Percentiles rank a stretch among this genome's conserved stretches.
These are phyloP conservation scores for Pseudoneurospora amorphoporcata DNA, from an alignment of 495 filamentous ascomycete species.

Conservation along the genomic window DNA sequence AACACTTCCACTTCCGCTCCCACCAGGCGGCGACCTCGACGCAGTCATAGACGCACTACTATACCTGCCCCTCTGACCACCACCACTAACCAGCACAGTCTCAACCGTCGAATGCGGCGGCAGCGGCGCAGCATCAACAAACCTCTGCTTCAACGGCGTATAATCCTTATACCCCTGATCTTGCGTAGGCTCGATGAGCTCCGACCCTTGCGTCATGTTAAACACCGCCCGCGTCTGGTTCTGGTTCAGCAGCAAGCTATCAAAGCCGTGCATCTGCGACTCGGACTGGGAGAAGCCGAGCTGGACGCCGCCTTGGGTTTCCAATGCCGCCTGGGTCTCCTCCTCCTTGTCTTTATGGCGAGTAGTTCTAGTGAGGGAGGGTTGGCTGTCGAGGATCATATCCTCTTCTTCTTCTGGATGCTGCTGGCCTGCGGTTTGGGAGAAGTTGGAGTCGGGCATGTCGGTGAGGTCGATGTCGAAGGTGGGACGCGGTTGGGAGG, in stretches of 20 bases:
- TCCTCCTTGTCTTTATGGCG: conserved; percentile 3
- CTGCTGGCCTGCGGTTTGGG: conserved; percentile 24
- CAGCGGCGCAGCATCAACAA: conserved; percentile 36
- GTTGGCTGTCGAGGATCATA: conserved; percentile 58
- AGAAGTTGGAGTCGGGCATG: conserved; percentile 41
- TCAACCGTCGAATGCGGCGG: conserved; percentile 49
- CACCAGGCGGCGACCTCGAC: conserved; percentile 28
- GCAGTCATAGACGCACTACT: neutral
- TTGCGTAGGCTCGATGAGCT: conserved; percentile 70
- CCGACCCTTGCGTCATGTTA: conserved; percentile 42
- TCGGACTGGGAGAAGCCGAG: conserved; percentile 44
- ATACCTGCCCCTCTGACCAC: conserved; percentile 1
- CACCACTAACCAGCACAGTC: conserved; percentile 46
- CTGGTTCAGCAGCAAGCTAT: conserved; percentile 31
- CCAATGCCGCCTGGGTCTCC: conserved; percentile 24
- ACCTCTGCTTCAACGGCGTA: conserved; percentile 48
- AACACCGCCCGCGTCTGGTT: conserved; percentile 10
- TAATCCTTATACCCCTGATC: conserved; percentile 63
- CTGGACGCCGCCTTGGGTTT: conserved; percentile 39
- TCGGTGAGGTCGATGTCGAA: conserved; percentile 16
- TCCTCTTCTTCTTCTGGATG: conserved; percentile 40
- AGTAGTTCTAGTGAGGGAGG: neutral
- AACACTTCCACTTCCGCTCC: neutral
- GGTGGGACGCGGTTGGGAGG: conserved; percentile 27
- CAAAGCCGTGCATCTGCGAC: conserved; percentile 43